phyloP scores from a whole-genome alignment of 495 filamentous ascomycete species.

The Bathelium albidoporum region DNA sequence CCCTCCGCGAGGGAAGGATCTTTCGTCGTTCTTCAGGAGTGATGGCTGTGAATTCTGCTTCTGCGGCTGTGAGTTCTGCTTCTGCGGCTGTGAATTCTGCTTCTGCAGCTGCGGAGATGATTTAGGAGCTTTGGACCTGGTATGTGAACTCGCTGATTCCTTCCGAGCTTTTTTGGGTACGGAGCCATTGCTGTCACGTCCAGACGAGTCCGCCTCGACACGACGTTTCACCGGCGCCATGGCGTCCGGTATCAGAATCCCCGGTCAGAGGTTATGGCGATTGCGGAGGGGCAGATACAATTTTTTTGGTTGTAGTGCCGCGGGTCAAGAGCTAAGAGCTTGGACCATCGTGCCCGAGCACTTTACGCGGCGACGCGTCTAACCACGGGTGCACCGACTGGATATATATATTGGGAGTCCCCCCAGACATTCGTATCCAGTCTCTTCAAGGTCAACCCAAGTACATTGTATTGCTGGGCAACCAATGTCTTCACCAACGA shows the following conservation, averaged over 20 bases:
- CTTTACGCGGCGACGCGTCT: slow-evolving; percentile 3
- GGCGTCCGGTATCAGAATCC: too few relatives aligned
- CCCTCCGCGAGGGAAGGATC: slow-evolving; percentile 84
- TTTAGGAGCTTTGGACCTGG: slow-evolving; percentile 8
- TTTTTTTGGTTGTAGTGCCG: slow-evolving; percentile 1
- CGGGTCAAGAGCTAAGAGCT: not conserved
- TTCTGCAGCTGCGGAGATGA: slow-evolving; percentile 5
- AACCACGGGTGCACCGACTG: not conserved
- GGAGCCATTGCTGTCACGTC: not conserved
- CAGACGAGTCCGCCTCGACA: slow-evolving; percentile 11
- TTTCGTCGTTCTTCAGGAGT: slow-evolving; percentile 65
- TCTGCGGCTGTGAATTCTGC: slow-evolving; percentile 7
- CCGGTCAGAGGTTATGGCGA: too few relatives aligned
- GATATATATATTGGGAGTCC: too few relatives aligned
- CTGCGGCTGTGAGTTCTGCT: slow-evolving; percentile 8
- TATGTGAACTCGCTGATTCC: not conserved
- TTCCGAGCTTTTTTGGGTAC: not conserved
- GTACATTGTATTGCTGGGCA: not conserved
- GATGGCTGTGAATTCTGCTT: slow-evolving; percentile 21
- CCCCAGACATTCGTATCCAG: too few relatives aligned
- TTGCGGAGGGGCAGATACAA: not conserved
- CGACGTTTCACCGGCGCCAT: slow-evolving; percentile 22
- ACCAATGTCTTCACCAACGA: not conserved
- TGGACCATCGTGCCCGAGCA: not conserved
- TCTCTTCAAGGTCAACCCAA: too few relatives aligned